phyloP scores from a whole-genome alignment of 768 basidiomycete genomes.

The Suillus ampliporus region DNA sequence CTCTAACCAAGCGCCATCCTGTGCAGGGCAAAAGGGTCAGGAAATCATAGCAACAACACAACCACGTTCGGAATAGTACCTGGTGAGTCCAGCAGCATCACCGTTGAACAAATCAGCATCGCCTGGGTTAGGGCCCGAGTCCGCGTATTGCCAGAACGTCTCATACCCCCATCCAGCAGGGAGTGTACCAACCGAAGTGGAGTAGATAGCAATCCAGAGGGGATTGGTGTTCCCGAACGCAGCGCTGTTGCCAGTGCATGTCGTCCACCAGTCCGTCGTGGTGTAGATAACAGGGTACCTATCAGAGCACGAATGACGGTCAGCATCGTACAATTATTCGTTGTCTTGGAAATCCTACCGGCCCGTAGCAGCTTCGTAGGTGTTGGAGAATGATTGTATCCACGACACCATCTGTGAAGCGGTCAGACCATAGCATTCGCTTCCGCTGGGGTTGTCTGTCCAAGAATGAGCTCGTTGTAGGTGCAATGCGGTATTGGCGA shows the following conservation, averaged over 20 bases:
- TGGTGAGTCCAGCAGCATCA: constrained; percentile 46
- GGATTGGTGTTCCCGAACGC: constrained; percentile 57
- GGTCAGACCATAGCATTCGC: constrained; percentile 59
- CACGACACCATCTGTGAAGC: constrained; percentile 64
- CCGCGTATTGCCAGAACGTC: constrained; percentile 68
- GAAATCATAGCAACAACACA: neutral
- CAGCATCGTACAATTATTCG: neutral
- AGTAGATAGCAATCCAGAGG: constrained; percentile 64
- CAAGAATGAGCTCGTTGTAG: neutral
- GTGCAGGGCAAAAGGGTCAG: neutral
- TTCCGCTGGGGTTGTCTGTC: constrained; percentile 57
- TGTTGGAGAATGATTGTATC: constrained; percentile 65
- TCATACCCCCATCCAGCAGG: constrained; percentile 62
- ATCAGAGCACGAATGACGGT: constrained; percentile 5
- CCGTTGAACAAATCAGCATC: constrained; percentile 66
- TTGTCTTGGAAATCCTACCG: constrained; percentile 40
- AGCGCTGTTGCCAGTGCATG: constrained; percentile 64
- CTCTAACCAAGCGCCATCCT: constrained; percentile 28
- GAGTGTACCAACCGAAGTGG: constrained; percentile 55
- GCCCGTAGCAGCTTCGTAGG: constrained; percentile 54
- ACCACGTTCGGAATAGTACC: constrained; percentile 26
- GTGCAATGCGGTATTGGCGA: constrained; percentile 6
- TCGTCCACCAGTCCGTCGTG: constrained; percentile 70
- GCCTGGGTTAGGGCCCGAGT: constrained; percentile 60
- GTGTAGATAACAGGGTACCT: constrained; percentile 65